A percentile compares a stretch with the other conserved stretches of the same genome.
Evolutionary conservation across 345 rosid genomes (phyloP).

Genomic region (Linum tenue): DNA sequence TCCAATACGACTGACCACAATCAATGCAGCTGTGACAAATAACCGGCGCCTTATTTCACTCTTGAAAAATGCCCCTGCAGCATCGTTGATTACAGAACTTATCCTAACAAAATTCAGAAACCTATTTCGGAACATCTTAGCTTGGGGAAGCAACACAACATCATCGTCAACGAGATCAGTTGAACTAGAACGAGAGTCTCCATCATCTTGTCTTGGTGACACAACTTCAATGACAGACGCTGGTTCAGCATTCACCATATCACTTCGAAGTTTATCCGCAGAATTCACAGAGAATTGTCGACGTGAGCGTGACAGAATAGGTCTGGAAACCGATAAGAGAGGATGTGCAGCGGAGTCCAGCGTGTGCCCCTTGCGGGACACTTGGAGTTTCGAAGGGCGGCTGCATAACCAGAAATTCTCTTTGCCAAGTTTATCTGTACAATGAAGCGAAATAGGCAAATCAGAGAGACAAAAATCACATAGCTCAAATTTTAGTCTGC

Average conservation of each 20-base stretch:
- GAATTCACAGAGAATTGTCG: conserved; percentile 26
- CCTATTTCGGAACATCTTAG: conserved; percentile 59
- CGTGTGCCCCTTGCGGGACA: conserved; percentile 21
- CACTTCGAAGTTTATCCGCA: conserved; percentile 40
- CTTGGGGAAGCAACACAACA: conserved; percentile 21
- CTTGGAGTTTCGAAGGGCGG: conserved; percentile 15
- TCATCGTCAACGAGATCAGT: conserved; percentile 12
- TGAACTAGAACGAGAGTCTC: conserved; percentile 13
- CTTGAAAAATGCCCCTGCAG: conserved; percentile 75
- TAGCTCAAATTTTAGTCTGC: not conserved
- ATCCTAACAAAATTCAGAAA: conserved; percentile 61
- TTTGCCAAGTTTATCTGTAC: conserved; percentile 26
- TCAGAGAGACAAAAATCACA: not conserved
- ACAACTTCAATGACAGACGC: conserved; percentile 23
- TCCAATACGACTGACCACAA: conserved; percentile 76
- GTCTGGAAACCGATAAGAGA: conserved; percentile 19
- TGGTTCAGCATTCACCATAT: conserved; percentile 27
- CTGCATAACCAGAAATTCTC: conserved; percentile 10
- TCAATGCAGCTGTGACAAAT: conserved; percentile 57
- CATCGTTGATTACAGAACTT: conserved; percentile 58
- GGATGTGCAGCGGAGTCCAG: conserved; percentile 19
- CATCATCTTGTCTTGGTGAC: conserved; percentile 28
- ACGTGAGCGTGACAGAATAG: conserved; percentile 13
- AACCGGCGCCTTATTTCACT: conserved; percentile 90
- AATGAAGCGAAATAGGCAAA: not conserved